Base-by-base conservation (phyloP, 768 basidiomycete species). In the Russula vinacea region DNA sequence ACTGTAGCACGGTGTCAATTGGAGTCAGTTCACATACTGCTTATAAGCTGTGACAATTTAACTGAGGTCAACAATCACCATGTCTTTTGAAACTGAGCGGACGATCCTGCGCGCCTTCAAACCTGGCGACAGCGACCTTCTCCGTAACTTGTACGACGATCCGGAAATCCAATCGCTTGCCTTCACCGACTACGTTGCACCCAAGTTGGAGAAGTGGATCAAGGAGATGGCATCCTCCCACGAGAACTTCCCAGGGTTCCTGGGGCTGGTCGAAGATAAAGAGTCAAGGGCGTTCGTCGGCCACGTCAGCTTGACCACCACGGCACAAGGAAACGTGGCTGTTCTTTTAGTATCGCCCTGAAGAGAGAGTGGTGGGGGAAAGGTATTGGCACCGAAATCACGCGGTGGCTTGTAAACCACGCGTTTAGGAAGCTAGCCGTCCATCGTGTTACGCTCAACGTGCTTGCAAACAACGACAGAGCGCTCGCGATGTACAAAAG, bases 321-420 rank as follows among this genome's bases (percentile, higher is more conserved):
- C 24, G 64, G 33, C 26, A 16, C 56, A 5, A 47, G 33, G 37
- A 37, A 57, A 22, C 67, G 37, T 3, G 45, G 47, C 44, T 64
- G 50, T 29, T 54, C 50, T 19, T 42, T 67, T 9, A 44, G 52
- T 11, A 60, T 67, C 51, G 50, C 66, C 53, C 54, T 67, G 16
- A 47, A 51, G 44, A 58, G 39, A 17, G 63, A 61, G 59, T 60
- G 56, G 67, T 61, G 59, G 63, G 67, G 63, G 22, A 64, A 56
- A 40, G 63, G 66, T 4, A 56, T 60, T 14, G 67, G 67, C 13
- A 67, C 67, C 33, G 67, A 67, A 51, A 39, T 65, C 40, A 57
- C 64, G 8, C 44, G 37, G 13, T 67, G 58, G 58, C 54, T 62
- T 33, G 63, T 65, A n/a, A 55, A 44, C 55, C 45, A 65, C 37